Evolutionary conservation across 805 yeast species (phyloP).

Genomic region (Lipomyces mesembrius): DNA sequence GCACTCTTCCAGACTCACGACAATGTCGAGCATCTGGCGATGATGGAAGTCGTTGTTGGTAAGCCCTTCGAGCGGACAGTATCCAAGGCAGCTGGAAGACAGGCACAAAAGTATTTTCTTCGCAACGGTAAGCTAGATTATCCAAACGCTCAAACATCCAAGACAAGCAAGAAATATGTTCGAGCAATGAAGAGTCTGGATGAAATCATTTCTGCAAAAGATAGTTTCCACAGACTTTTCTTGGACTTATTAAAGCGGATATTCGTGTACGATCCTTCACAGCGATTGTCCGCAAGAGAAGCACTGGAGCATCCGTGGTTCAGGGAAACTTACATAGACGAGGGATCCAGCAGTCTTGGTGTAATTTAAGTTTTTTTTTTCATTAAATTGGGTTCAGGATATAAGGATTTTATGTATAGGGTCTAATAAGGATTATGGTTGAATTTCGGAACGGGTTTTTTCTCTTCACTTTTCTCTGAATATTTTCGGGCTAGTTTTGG

Average conservation of each 20-base stretch:
- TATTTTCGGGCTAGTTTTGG: not conserved
- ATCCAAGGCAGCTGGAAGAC: constrained; percentile 39
- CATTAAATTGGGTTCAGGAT: not conserved
- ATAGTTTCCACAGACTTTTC: constrained; percentile 48
- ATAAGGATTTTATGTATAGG: not conserved
- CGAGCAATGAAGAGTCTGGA: constrained; percentile 47
- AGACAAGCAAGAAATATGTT: constrained; percentile 46
- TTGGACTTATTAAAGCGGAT: constrained; percentile 67
- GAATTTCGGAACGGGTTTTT: not conserved
- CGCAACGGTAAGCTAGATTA: constrained; percentile 41
- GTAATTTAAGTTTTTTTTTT: not conserved
- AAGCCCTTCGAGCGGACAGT: constrained; percentile 46
- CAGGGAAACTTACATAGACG: constrained; percentile 18
- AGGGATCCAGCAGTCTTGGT: constrained; percentile 18
- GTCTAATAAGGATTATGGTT: not conserved
- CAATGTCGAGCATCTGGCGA: constrained; percentile 88
- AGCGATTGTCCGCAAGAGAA: constrained; percentile 73
- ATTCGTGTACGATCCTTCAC: constrained; percentile 71
- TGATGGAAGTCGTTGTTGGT: constrained; percentile 84
- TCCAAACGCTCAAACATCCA: constrained; percentile 49
- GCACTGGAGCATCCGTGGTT: constrained; percentile 87
- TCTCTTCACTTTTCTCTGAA: not conserved
- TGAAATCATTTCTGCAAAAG: constrained; percentile 37
- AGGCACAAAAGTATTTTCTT: constrained; percentile 41
- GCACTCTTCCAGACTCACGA: constrained; percentile 95